Evolutionary conservation across 768 basidiomycete species (phyloP).

Genomic region (Phaffia tasmanica): DNA sequence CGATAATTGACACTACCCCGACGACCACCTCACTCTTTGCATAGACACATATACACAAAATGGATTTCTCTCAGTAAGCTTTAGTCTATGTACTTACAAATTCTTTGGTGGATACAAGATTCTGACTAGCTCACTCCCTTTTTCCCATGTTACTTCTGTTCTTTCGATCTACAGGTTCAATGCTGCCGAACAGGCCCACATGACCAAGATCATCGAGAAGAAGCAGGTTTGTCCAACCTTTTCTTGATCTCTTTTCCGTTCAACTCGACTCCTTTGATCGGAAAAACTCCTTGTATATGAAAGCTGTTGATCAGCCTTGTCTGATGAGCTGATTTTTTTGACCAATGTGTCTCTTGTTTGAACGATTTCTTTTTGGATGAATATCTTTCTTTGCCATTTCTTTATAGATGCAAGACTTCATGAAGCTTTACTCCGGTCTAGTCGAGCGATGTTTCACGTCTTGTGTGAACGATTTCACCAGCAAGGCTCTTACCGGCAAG

Average conservation of each 20-base stretch:
- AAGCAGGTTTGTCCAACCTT: constrained; percentile 58
- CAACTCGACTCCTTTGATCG: background rate
- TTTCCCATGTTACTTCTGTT: background rate
- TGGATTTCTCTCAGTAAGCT: constrained; percentile 68
- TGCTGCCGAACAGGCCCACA: constrained; percentile 85
- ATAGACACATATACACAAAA: constrained; percentile 32
- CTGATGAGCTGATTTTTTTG: background rate
- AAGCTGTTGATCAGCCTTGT: background rate
- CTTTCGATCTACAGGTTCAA: constrained; percentile 45
- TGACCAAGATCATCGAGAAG: constrained; percentile 75
- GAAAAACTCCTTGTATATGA: background rate
- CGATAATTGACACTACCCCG: too few species aligned
- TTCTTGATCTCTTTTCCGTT: background rate
- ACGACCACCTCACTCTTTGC: too few species aligned
- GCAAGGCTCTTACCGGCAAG: constrained; percentile 82
- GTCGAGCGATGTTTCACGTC: constrained; percentile 93
- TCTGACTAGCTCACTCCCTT: background rate
- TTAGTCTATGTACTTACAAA: background rate
- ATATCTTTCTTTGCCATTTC: background rate
- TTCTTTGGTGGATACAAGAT: background rate
- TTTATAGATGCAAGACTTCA: constrained; percentile 90
- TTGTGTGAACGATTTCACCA: constrained; percentile 93
- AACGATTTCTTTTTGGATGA: too few species aligned
- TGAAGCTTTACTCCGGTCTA: constrained; percentile 84
- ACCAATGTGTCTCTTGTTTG: background rate